phyloP scores from a whole-genome alignment of 306 rosid species.

The Rosa chinensis region DNA sequence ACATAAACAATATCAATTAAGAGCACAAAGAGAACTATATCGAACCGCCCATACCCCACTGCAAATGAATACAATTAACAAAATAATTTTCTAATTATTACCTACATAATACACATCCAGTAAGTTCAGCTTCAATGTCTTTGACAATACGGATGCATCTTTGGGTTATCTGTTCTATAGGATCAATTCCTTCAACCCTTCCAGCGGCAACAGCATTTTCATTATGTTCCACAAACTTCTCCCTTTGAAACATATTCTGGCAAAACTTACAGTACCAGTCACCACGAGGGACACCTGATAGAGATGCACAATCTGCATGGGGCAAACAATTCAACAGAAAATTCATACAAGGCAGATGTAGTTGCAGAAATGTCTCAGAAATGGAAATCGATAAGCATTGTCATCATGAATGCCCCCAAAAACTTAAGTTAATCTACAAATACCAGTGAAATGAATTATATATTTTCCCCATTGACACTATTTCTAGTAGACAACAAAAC shows the following conservation, averaged over 20 bases:
- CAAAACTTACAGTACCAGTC: slow-evolving; percentile 91
- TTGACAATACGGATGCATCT: slow-evolving; percentile 93
- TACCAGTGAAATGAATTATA: neutral
- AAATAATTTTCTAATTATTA: slow-evolving; percentile 30
- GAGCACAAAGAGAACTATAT: slow-evolving; percentile 7
- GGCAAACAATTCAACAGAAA: slow-evolving; percentile 24
- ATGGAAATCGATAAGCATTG: neutral
- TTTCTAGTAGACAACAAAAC: neutral
- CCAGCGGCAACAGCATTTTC: slow-evolving; percentile 91
- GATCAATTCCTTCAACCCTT: slow-evolving; percentile 84
- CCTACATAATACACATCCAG: slow-evolving; percentile 97
- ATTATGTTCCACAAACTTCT: slow-evolving; percentile 60
- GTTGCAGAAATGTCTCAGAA: neutral
- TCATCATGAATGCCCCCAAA: neutral
- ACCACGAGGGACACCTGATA: slow-evolving; percentile 73
- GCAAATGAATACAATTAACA: slow-evolving; percentile 16
- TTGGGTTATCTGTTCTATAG: slow-evolving; percentile 77
- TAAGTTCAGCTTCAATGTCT: slow-evolving; percentile 73
- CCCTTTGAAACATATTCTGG: slow-evolving; percentile 71
- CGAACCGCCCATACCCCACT: slow-evolving; percentile 16
- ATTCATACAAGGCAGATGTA: neutral
- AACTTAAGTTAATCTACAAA: neutral
- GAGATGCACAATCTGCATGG: slow-evolving; percentile 83
- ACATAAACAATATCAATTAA: slow-evolving; percentile 20
- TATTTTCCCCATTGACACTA: neutral